phyloP scores from a whole-genome alignment of 2,329 filamentous ascomycete genomes.

The Trichoderma sp. region DNA sequence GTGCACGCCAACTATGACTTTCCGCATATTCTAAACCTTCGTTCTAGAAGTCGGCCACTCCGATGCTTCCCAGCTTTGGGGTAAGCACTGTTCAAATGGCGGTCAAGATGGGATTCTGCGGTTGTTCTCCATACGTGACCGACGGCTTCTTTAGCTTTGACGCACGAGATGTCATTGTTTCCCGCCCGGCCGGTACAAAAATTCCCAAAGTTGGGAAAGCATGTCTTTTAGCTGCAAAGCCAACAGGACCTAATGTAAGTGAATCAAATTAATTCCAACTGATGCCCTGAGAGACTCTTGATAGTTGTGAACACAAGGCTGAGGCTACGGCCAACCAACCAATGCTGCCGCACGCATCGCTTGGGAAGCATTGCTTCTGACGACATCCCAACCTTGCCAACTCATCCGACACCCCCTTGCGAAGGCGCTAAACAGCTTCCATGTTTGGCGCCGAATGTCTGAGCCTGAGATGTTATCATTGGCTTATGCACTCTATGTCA shows the following conservation, averaged over 20 bases:
- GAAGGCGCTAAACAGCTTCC: slow-evolving; percentile 15
- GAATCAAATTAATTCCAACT: background rate
- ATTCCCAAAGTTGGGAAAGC: background rate
- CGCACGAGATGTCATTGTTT: background rate
- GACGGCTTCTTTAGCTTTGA: background rate
- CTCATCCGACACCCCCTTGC: slow-evolving; percentile 12
- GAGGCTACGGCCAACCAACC: background rate
- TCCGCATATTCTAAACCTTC: background rate
- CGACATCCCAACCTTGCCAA: slow-evolving; percentile 17
- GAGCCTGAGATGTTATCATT: slow-evolving; percentile 14
- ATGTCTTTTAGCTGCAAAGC: background rate
- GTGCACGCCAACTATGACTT: background rate
- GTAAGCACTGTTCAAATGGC: slow-evolving; percentile 7
- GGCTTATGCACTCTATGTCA: slow-evolving; percentile 9
- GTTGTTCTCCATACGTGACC: background rate
- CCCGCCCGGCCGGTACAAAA: background rate
- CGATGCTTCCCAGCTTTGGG: background rate
- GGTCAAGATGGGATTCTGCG: slow-evolving; percentile 7
- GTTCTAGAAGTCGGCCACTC: background rate
- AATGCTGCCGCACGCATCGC: background rate
- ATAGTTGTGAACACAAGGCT: background rate
- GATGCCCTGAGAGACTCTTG: background rate
- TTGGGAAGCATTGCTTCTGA: slow-evolving; percentile 4
- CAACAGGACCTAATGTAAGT: background rate
- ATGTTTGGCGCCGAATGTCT: slow-evolving; percentile 11